Conservation (phyloP, 208 protist species). For the Crithidia expoeki region DNA sequence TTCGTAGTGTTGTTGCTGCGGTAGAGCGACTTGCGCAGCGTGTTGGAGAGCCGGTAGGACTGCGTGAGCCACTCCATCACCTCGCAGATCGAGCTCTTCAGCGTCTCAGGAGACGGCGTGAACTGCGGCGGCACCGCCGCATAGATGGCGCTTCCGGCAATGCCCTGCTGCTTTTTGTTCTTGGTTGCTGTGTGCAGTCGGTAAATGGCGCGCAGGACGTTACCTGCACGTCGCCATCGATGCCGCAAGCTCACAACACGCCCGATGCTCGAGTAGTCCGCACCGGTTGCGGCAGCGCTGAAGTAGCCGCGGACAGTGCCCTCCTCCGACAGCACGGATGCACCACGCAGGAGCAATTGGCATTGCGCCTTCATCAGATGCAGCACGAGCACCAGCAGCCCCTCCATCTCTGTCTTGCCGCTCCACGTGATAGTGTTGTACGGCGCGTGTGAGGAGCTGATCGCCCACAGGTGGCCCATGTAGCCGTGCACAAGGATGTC, state of each 20-base stretch:
- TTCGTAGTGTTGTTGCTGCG: slow-evolving; percentile 40
- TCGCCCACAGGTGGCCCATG: slow-evolving; percentile 39
- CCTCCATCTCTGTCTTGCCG: slow-evolving; percentile 34
- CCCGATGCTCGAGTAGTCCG: background rate
- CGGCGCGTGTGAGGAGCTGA: slow-evolving; percentile 21
- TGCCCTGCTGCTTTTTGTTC: background rate
- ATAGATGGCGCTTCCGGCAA: background rate
- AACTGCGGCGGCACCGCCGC: slow-evolving; percentile 1
- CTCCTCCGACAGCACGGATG: slow-evolving; percentile 22
- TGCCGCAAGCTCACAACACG: background rate
- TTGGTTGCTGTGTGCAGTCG: slow-evolving; percentile 16
- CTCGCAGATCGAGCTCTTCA: slow-evolving; percentile 34
- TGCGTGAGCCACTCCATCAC: slow-evolving; percentile 53
- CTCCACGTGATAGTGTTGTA: slow-evolving; percentile 31
- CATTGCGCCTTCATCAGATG: slow-evolving; percentile 38
- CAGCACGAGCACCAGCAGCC: slow-evolving; percentile 36
- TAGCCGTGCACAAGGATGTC: slow-evolving; percentile 50
- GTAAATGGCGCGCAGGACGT: slow-evolving; percentile 13
- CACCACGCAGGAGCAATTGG: slow-evolving; percentile 33
- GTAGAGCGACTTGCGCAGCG: slow-evolving; percentile 51
- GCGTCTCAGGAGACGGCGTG: slow-evolving; percentile 10
- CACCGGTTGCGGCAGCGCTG: slow-evolving; percentile 18
- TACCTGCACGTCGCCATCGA: slow-evolving; percentile 25
- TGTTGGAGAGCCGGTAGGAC: slow-evolving; percentile 31
- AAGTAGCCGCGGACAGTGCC: slow-evolving; percentile 36